Conservation (phyloP, 2,329 filamentous ascomycete genomes). For the Lojkania enalia region DNA sequence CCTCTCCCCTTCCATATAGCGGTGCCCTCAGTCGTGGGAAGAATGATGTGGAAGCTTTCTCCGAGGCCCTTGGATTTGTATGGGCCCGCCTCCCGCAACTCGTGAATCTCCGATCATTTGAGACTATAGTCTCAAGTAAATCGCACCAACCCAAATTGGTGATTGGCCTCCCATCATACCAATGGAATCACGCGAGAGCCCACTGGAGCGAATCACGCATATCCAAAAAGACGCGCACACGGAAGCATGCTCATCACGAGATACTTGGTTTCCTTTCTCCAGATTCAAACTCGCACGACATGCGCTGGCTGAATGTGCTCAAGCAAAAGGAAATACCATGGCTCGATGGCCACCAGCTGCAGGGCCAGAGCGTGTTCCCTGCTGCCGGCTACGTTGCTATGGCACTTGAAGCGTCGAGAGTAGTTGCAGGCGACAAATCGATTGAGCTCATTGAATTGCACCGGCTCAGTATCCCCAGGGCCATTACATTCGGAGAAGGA, state of each 20-base stretch:
- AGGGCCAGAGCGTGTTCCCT: constrained; percentile 47
- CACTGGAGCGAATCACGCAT: constrained; percentile 19
- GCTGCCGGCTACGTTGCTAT: constrained; percentile 49
- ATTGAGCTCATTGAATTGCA: constrained; percentile 7
- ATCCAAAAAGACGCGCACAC: neutral
- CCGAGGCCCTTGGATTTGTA: constrained; percentile 16
- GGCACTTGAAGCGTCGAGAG: constrained; percentile 21
- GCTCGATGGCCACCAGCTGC: constrained; percentile 14
- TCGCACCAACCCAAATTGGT: neutral
- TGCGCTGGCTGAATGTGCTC: constrained; percentile 16
- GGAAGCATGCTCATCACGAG: constrained; percentile 1
- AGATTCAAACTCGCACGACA: neutral
- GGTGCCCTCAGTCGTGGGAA: constrained; percentile 23
- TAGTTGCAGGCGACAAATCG: constrained; percentile 3
- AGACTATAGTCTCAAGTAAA: constrained; percentile 32
- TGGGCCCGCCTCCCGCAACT: constrained; percentile 17
- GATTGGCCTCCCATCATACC: constrained; percentile 21
- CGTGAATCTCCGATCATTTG: constrained; percentile 43
- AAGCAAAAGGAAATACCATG: constrained; percentile 12
- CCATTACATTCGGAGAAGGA: constrained; percentile 13
- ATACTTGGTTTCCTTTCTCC: constrained; percentile 8
- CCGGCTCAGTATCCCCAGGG: neutral
- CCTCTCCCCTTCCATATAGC: constrained; percentile 16
- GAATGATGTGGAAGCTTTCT: constrained; percentile 29
- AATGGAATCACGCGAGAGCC: constrained; percentile 6